Evolutionary conservation across 2,329 filamentous ascomycete species (phyloP).

Genomic region (Epichloe bromicola): DNA sequence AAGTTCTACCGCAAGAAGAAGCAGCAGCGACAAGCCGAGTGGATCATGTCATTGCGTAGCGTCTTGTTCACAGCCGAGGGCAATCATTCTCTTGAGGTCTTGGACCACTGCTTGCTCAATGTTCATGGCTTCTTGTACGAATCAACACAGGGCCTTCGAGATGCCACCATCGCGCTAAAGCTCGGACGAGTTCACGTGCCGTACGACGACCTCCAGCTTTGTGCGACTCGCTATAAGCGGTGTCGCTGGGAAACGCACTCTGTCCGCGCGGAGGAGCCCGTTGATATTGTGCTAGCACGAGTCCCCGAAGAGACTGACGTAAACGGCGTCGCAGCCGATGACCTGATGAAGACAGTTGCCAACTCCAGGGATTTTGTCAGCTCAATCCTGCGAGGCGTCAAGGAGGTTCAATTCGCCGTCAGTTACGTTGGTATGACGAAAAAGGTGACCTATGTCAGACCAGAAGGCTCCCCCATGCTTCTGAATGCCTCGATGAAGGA

Average conservation of each 20-base stretch:
- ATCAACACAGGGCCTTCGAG: slow-evolving; percentile 72
- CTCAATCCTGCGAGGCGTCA: slow-evolving; percentile 81
- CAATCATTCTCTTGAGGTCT: slow-evolving; percentile 68
- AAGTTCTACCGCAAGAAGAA: slow-evolving; percentile 46
- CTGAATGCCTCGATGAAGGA: slow-evolving; percentile 93
- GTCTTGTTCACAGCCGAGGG: slow-evolving; percentile 81
- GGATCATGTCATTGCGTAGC: slow-evolving; percentile 78
- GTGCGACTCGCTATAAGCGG: slow-evolving; percentile 42
- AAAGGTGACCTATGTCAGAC: slow-evolving; percentile 55
- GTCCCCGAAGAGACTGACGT: slow-evolving; percentile 62
- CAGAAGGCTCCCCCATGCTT: slow-evolving; percentile 58
- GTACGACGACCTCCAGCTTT: slow-evolving; percentile 68
- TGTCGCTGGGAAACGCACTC: slow-evolving; percentile 23
- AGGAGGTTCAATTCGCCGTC: slow-evolving; percentile 91
- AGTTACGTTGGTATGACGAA: slow-evolving; percentile 83
- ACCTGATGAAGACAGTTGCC: slow-evolving; percentile 69
- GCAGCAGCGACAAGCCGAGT: slow-evolving; percentile 63
- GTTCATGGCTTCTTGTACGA: slow-evolving; percentile 84
- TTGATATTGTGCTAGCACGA: slow-evolving; percentile 55
- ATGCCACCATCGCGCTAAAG: slow-evolving; percentile 83
- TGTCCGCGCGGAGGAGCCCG: slow-evolving; percentile 26
- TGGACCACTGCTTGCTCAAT: slow-evolving; percentile 81
- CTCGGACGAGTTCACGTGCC: slow-evolving; percentile 82
- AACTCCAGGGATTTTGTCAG: slow-evolving; percentile 88
- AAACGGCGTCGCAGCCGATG: slow-evolving; percentile 51